phyloP scores from a whole-genome alignment of 116 monocot species.

The Dioscorea cayenensis region DNA sequence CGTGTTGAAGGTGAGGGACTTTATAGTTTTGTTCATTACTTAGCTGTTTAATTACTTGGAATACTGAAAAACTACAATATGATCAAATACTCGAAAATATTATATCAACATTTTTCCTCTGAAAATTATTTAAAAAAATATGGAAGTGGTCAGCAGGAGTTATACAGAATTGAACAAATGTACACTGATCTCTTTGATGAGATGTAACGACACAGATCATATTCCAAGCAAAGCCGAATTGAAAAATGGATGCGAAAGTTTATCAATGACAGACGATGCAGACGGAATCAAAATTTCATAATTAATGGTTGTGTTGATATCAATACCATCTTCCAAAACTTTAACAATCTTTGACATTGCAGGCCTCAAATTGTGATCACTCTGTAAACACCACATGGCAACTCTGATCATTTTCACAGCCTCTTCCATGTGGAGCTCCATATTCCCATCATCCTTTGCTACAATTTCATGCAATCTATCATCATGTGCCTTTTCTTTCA shows the following conservation, averaged over 20 bases:
- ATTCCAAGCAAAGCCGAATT: neutral
- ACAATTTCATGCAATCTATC: neutral
- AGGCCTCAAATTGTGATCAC: neutral
- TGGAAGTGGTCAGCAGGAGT: no score
- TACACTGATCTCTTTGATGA: no score
- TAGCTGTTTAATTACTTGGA: no score
- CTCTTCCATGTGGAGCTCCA: neutral
- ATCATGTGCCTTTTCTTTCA: neutral
- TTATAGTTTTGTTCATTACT: no score
- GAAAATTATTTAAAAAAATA: no score
- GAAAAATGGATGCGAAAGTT: neutral
- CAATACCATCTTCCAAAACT: neutral
- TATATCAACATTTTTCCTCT: no score
- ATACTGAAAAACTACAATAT: no score
- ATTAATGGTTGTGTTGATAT: neutral
- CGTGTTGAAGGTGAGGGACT: no score
- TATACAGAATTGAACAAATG: no score
- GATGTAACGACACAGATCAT: neutral
- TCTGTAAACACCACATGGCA: conserved; percentile 6
- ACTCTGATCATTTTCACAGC: neutral
- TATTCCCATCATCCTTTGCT: neutral
- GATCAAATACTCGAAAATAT: no score
- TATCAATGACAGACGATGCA: neutral
- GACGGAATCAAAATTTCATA: neutral
- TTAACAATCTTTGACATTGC: conserved; percentile 7